Evolutionary conservation across 73 alveolate genomes (phyloP), one percentile per base, ranked within the genome.

Genomic region (Paramecium pentaurelia): DNA sequence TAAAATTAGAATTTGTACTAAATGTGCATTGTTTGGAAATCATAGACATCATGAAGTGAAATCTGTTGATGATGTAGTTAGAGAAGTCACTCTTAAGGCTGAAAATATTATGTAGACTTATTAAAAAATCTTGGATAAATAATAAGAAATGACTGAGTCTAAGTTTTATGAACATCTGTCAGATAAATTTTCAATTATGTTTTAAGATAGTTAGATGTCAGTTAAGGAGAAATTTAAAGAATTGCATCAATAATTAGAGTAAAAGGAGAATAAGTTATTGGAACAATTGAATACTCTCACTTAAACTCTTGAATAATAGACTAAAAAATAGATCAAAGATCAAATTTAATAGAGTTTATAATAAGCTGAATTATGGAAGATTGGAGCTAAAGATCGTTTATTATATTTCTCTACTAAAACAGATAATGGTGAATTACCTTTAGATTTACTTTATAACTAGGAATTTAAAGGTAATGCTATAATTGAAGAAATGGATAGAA

Each of bases 31-130:
- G 32, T 97, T 97, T 75, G 99, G 99, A 18, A 68, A 60, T 30
- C 99, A 97, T 93, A 95, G 97, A 88, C 96, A 96, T 38, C 99
- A 97, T 88, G 98, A 97, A 71, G 94, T 97, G 60, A 85, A 96
- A 28, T 93, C 97, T 85, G 95, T 96, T 20, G 98, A 97, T 49
- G 99, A 97, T 77, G 97, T 97, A 58, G 95, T 96, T 4, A 92
- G 92, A 92, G 99, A 97, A 83, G 92, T 97, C 38, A 95, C 96
- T 90, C 86, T 85, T 20, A 94, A 95, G 84, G 98, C 99, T 8
- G 97, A 92, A 71, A 73, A 93, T 58, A 86, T 97, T 37, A 93
- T 96, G 47, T 97, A 97, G 49, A 88, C 95, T 93, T 97, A 94
- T 95, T 95, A 97, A 68, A 94, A 89, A 71, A 92, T 97, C 9